Evolutionary conservation across 768 basidiomycete genomes (phyloP).

Genomic region (Psilocybe subaeruginosa): DNA sequence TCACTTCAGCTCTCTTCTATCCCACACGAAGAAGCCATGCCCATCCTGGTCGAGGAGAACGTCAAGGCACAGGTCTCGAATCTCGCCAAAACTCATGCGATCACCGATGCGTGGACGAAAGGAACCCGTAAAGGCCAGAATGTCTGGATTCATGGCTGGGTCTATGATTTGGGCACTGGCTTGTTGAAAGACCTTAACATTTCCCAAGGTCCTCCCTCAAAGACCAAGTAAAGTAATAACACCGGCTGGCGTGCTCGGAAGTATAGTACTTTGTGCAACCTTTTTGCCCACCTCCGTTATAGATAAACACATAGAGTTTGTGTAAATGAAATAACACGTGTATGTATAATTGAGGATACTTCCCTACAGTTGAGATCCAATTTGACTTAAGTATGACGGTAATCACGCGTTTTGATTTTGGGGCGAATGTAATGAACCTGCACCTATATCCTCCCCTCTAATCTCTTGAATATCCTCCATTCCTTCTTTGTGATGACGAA

Average conservation of each 20-base stretch:
- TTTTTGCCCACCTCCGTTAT: neutral
- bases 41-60: slow-evolving; percentile 59
- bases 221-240: neutral
- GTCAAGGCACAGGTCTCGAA: slow-evolving; percentile 58
- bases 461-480: neutral
- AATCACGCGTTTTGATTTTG: neutral
- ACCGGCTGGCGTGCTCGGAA: neutral
- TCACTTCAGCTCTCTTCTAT: slow-evolving; percentile 45
- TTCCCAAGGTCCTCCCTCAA: slow-evolving; percentile 37
- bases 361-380: no score
- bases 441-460: neutral
- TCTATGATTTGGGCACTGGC: slow-evolving; percentile 66
- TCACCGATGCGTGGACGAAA: slow-evolving; percentile 51
- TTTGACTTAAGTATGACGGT: neutral
- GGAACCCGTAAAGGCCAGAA: slow-evolving; percentile 44
- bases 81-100: slow-evolving; percentile 46
- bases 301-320: neutral
- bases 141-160: slow-evolving; percentile 71
- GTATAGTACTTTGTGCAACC: no score
- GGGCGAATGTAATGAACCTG: neutral
- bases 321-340: neutral
- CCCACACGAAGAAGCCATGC: slow-evolving; percentile 39
- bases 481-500: slow-evolving; percentile 7
- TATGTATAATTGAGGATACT: neutral
- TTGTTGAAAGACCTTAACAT: slow-evolving; percentile 59